Percentiles rank a stretch among this genome's conserved stretches.
Evolutionary conservation across 257 asterid genomes (phyloP).

Genomic region (Striga asiatica): DNA sequence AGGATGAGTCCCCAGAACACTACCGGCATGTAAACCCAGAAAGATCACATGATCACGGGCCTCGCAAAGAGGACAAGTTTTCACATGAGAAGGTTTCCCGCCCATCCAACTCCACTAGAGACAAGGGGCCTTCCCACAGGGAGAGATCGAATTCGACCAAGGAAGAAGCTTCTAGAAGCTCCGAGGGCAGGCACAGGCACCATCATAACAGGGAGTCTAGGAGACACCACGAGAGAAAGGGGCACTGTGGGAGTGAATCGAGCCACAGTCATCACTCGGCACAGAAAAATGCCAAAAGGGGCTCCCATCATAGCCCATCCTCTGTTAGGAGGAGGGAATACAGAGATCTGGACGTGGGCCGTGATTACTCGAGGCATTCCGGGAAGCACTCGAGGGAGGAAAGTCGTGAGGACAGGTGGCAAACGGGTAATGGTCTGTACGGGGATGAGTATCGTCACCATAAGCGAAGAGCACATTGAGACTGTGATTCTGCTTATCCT

Average conservation of each 20-base stretch:
- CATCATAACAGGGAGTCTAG: constrained; percentile 36
- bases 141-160: constrained; percentile 42
- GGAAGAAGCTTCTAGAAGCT: constrained; percentile 30
- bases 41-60: constrained; percentile 22
- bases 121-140: constrained; percentile 27
- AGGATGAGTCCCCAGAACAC: constrained; percentile 27
- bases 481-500: constrained; percentile 22
- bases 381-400: constrained; percentile 23
- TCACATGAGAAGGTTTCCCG: constrained; percentile 30
- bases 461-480: constrained; percentile 35
- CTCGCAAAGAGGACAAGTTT: constrained; percentile 22
- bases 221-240: no score
- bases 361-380: constrained; percentile 20
- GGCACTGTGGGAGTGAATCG: constrained; percentile 38
- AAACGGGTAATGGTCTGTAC: constrained; percentile 12
- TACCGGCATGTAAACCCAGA: constrained; percentile 18
- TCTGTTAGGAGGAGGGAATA: no score
- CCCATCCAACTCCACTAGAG: constrained; percentile 33
- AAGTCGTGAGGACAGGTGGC: no score
- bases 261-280: constrained; percentile 30
- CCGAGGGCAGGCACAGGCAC: constrained; percentile 33
- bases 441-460: constrained; percentile 25
- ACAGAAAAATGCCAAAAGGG: constrained; percentile 25
- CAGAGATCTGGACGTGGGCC: constrained; percentile 23
- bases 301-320: constrained; percentile 17